phyloP scores from a whole-genome alignment of 331 rosid genomes.

The Rhamnella rubrinervis region DNA sequence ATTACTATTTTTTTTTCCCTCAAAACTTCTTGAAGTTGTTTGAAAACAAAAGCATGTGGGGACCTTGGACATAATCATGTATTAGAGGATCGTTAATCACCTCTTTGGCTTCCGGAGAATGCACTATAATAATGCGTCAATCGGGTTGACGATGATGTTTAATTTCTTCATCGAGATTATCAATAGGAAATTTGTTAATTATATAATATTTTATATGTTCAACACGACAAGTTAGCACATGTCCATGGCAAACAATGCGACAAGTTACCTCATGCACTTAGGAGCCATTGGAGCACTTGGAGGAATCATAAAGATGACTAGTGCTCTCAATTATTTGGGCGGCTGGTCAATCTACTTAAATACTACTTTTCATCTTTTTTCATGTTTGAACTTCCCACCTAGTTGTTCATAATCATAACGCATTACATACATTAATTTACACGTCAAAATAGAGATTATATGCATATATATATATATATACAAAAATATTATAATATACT shows the following conservation, averaged over 20 bases:
- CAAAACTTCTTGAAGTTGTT: background rate
- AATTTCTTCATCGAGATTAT: constrained; percentile 24
- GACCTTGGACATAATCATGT: constrained; percentile 35
- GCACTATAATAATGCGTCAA: constrained; percentile 14
- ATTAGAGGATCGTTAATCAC: constrained; percentile 27
- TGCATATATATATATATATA: background rate
- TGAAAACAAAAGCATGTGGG: constrained; percentile 31
- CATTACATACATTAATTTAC: too few relatives aligned
- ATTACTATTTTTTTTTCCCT: background rate
- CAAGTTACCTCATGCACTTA: constrained; percentile 22
- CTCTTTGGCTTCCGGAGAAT: constrained; percentile 37
- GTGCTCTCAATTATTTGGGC: constrained; percentile 25
- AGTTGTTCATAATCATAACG: background rate
- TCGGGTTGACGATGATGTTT: constrained; percentile 22
- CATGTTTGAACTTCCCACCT: background rate
- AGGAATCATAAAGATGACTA: constrained; percentile 7
- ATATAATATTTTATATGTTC: background rate
- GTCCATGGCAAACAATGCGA: constrained; percentile 20
- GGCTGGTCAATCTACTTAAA: background rate
- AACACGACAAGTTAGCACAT: too few relatives aligned
- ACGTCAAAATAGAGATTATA: too few relatives aligned
- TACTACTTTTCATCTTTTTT: too few relatives aligned
- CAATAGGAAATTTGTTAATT: constrained; percentile 15
- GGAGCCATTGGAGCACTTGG: constrained; percentile 20
- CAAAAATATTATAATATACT: too few relatives aligned